Conservation (phyloP, 106 monocot species). For the Phalaenopsis aphrodite region DNA sequence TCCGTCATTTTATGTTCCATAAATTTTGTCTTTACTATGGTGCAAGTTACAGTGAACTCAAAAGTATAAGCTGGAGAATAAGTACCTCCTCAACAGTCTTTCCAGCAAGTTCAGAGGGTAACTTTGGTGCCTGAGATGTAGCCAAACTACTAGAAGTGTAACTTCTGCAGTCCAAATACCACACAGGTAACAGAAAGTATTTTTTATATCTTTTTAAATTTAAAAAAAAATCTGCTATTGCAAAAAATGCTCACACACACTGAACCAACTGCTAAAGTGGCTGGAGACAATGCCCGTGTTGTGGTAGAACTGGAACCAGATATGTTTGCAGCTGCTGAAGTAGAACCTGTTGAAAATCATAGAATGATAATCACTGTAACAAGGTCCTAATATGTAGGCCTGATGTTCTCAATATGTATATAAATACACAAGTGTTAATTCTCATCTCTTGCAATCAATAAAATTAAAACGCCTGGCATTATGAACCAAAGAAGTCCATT, state of each 20-base stretch:
- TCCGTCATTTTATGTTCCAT: background rate
- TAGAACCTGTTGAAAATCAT: constrained; percentile 8
- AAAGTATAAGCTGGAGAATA: background rate
- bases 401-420: constrained; percentile 1
- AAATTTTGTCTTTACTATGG: background rate
- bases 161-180: constrained; percentile 2
- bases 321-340: constrained; percentile 6
- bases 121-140: constrained; percentile 39
- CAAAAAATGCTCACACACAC: background rate
- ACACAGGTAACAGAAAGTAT: background rate
- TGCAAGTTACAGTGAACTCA: background rate
- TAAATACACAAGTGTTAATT: background rate
- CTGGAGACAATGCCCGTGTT: constrained; percentile 7
- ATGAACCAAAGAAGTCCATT: background rate
- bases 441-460: background rate
- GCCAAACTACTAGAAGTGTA: constrained; percentile 20
- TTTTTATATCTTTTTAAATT: background rate
- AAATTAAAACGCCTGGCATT: background rate
- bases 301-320: constrained; percentile 6
- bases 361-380: background rate
- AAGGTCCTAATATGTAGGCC: background rate
- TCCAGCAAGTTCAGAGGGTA: constrained; percentile 82
- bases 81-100: constrained; percentile 89
- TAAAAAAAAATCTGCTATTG: background rate
- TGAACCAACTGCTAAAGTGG: constrained; percentile 14